Percentiles rank a stretch among this genome's conserved stretches.
Evolutionary conservation across 805 yeast genomes (phyloP).

Genomic region (Yarrowia bubula): DNA sequence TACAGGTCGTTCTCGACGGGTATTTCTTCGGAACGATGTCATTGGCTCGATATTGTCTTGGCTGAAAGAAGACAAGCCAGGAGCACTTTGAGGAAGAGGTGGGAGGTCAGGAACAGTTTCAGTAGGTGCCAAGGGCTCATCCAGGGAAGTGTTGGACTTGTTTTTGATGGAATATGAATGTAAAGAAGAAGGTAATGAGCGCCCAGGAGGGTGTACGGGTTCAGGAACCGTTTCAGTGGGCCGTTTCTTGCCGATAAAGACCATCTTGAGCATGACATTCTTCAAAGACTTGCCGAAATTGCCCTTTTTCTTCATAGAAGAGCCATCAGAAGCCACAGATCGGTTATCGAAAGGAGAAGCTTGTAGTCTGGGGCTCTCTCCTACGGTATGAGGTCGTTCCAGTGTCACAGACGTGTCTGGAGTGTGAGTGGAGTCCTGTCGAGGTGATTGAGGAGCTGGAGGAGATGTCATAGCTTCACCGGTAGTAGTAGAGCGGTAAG

Average conservation of each 20-base stretch:
- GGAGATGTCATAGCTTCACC: slow-evolving; percentile 13
- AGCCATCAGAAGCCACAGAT: slow-evolving; percentile 1
- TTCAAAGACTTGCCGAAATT: slow-evolving; percentile 28
- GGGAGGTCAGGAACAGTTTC: background rate
- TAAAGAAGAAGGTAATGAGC: background rate
- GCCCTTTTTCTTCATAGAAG: slow-evolving; percentile 3
- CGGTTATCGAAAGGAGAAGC: slow-evolving; percentile 15
- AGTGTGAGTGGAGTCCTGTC: background rate
- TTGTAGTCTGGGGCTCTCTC: slow-evolving; percentile 1
- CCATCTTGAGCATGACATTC: slow-evolving; percentile 29
- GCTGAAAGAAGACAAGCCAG: background rate
- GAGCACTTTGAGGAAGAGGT: slow-evolving; percentile 4
- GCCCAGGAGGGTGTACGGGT: background rate
- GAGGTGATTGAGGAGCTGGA: background rate
- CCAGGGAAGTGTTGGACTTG: background rate
- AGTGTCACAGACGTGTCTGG: slow-evolving; percentile 12
- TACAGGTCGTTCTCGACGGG: slow-evolving; percentile 44
- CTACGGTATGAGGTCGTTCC: slow-evolving; percentile 1
- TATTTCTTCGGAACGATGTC: background rate
- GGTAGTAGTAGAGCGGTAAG: background rate
- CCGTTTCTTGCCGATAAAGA: slow-evolving; percentile 16
- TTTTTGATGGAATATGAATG: slow-evolving; percentile 8
- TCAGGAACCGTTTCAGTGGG: background rate
- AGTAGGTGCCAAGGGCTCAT: background rate
- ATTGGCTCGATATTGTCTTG: slow-evolving; percentile 15